These are phyloP conservation scores for Yamadazyma atlantica DNA, from an alignment of 1,139 yeast genomes.

Conservation along the genomic window DNA sequence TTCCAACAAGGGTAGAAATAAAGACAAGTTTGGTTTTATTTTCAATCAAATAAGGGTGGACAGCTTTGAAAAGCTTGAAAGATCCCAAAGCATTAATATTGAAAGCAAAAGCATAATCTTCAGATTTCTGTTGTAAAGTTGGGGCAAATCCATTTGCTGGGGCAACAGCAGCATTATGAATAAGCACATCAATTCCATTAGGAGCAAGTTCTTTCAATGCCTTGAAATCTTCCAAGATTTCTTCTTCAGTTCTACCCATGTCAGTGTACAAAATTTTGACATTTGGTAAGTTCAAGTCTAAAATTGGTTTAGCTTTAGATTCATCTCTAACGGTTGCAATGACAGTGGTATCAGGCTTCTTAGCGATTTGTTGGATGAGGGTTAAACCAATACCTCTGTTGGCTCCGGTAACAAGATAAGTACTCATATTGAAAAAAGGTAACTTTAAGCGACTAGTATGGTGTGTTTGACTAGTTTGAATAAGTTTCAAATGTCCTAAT, in stretches of 20 bases:
- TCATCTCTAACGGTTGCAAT: constrained; percentile 10
- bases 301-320: constrained; percentile 2
- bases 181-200: constrained; percentile 16
- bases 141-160: constrained; percentile 4
- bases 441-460: no score
- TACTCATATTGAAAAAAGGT: no score
- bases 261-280: constrained; percentile 6
- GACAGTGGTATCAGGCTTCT: constrained; percentile 5
- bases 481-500: no score
- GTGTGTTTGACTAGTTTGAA: no score
- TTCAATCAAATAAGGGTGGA: constrained; percentile 8
- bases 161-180: constrained; percentile 18
- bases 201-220: constrained; percentile 12
- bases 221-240: constrained; percentile 5
- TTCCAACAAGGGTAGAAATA: constrained; percentile 7
- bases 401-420: constrained; percentile 25
- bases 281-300: constrained; percentile 5
- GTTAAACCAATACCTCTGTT: constrained; percentile 17
- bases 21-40: constrained; percentile 7
- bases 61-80: constrained; percentile 10
- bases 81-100: constrained; percentile 8
- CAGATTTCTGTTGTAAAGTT: constrained; percentile 1
- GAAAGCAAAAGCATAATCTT: constrained; percentile 3
- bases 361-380: constrained; percentile 4
- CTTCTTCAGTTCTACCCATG: constrained; percentile 2